Evolutionary conservation across 2,329 filamentous ascomycete genomes (phyloP).

Genomic region (Verticillium albo-atrum): DNA sequence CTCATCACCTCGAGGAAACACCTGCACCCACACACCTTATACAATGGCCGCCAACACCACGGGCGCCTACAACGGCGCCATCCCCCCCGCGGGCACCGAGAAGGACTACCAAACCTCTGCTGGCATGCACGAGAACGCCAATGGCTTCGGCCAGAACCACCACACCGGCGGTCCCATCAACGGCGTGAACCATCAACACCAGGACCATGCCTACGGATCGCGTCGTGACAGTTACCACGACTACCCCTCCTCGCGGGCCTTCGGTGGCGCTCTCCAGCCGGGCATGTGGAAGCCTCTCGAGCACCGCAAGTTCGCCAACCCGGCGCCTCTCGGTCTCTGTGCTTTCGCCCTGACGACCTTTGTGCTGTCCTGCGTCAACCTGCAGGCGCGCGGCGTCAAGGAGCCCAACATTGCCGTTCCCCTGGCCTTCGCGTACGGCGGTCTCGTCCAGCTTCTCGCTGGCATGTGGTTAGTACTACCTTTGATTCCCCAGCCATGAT

Average conservation of each 20-base stretch:
- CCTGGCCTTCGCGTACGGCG: conserved; percentile 70
- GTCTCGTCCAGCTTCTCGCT: conserved; percentile 71
- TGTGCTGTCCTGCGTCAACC: conserved; percentile 70
- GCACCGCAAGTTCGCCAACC: conserved; percentile 73
- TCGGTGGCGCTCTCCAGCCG: conserved; percentile 71
- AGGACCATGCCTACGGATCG: conserved; percentile 9
- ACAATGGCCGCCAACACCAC: conserved; percentile 9
- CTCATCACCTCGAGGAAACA: background rate
- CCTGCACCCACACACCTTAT: background rate
- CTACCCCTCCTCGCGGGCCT: conserved; percentile 35
- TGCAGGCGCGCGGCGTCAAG: conserved; percentile 56
- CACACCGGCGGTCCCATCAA: conserved; percentile 5
- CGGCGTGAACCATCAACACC: conserved; percentile 4
- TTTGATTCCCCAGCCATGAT: background rate
- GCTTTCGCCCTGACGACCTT: conserved; percentile 84
- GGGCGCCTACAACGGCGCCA: conserved; percentile 4
- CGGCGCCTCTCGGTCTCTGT: conserved; percentile 69
- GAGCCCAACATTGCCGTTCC: conserved; percentile 64
- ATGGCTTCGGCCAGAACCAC: conserved; percentile 6
- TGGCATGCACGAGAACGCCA: conserved; percentile 4
- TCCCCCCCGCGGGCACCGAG: conserved; percentile 5
- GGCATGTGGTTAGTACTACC: conserved; percentile 76
- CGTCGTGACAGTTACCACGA: background rate
- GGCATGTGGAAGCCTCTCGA: conserved; percentile 59
- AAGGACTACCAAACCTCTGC: conserved; percentile 7